Evolutionary conservation across 78 protist species (phyloP).

Genomic region (Cyanophora paradoxa): DNA sequence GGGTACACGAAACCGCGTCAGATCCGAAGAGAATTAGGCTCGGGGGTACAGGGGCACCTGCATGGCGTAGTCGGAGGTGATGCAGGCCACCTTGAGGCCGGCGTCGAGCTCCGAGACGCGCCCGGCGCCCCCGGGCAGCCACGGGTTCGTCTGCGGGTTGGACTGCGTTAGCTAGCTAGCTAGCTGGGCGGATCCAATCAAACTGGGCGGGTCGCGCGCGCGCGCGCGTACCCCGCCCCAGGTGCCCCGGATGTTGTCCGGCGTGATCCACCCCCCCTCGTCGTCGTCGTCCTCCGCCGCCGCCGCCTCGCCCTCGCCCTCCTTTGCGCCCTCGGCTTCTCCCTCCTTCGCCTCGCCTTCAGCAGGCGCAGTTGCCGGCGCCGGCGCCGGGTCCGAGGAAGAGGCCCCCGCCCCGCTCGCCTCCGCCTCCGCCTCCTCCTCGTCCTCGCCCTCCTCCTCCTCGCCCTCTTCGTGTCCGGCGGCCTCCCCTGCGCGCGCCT

Average conservation of each 20-base stretch:
- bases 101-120: background rate
- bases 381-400: no score
- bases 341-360: no score
- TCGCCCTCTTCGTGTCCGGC: background rate
- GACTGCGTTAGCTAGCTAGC: no score
- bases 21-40: background rate
- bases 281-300: constrained; percentile 5
- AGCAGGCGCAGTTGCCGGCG: no score
- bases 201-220: no score
- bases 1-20: background rate
- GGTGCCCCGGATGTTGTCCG: background rate
- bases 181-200: no score
- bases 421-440: background rate
- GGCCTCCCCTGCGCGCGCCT: background rate
- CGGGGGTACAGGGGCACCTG: background rate
- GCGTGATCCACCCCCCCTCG: background rate
- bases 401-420: no score
- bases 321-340: no score
- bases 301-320: no score
- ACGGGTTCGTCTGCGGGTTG: no score
- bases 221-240: no score
- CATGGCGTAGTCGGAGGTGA: constrained; percentile 13
- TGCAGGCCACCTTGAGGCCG: background rate
- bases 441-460: background rate
- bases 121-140: background rate